phyloP scores from a whole-genome alignment of 768 basidiomycete species.

The Trametes punicea region DNA sequence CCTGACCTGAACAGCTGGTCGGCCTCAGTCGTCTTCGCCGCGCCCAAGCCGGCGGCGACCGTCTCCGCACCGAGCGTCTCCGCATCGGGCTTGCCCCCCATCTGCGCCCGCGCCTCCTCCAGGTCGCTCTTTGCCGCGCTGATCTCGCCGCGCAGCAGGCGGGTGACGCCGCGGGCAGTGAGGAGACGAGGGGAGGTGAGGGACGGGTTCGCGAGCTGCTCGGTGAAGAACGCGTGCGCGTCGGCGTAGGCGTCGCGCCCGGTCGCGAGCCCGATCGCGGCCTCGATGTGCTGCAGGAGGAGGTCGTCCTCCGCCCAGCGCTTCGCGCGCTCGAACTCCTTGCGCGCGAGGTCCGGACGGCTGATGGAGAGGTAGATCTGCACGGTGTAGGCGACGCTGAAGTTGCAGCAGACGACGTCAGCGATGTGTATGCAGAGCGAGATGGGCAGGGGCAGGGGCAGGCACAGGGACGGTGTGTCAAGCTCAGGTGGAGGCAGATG shows the following conservation, averaged over 20 bases:
- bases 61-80: conserved; percentile 68
- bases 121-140: conserved; percentile 76
- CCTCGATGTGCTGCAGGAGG: conserved; percentile 86
- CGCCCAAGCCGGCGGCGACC: conserved; percentile 59
- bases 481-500: background rate
- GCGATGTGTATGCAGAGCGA: background rate
- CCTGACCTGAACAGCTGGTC: conserved; percentile 72
- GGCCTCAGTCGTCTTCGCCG: conserved; percentile 53
- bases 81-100: conserved; percentile 45
- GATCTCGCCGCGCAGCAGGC: conserved; percentile 73
- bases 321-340: conserved; percentile 80
- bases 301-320: conserved; percentile 87
- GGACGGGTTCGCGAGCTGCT: conserved; percentile 80
- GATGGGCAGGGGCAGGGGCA: background rate
- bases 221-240: conserved; percentile 66
- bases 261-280: conserved; percentile 71
- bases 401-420: background rate
- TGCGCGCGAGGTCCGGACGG: conserved; percentile 82
- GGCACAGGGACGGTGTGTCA: background rate
- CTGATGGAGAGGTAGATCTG: conserved; percentile 91
- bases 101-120: conserved; percentile 67
- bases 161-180: conserved; percentile 75
- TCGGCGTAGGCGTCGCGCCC: conserved; percentile 65
- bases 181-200: conserved; percentile 70
- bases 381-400: conserved; percentile 74